Conservation (phyloP, 768 basidiomycete genomes). For the Hortiboletus campestris region DNA sequence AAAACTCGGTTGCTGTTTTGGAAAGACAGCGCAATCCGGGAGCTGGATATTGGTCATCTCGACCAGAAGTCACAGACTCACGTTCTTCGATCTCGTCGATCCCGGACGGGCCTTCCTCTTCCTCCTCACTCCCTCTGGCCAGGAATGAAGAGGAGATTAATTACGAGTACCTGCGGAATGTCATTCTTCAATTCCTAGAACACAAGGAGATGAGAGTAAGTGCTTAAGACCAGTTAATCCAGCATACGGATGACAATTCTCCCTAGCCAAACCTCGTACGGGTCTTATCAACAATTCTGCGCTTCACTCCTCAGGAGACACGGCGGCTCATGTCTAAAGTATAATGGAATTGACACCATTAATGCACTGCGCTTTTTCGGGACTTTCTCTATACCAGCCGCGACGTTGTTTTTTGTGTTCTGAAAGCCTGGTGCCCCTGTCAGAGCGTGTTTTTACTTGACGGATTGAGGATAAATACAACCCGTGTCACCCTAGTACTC, state of each 20-base stretch:
- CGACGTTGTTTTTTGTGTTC: background rate
- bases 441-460: background rate
- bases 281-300: slow-evolving; percentile 88
- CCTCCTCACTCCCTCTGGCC: slow-evolving; percentile 28
- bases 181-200: slow-evolving; percentile 95
- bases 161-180: slow-evolving; percentile 92
- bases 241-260: slow-evolving; percentile 4
- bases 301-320: slow-evolving; percentile 94
- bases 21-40: slow-evolving; percentile 93
- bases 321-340: slow-evolving; percentile 87
- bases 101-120: slow-evolving; percentile 37
- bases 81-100: slow-evolving; percentile 42
- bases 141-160: slow-evolving; percentile 89
- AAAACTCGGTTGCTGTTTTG: slow-evolving; percentile 85
- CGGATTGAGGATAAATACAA: background rate
- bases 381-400: background rate
- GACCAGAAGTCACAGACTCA: slow-evolving; percentile 34
- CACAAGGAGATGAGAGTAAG: slow-evolving; percentile 97
- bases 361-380: background rate
- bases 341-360: slow-evolving; percentile 28
- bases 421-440: background rate
- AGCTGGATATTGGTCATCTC: slow-evolving; percentile 84
- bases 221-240: slow-evolving; percentile 2
- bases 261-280: slow-evolving; percentile 81
- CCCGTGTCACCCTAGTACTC: background rate